These are phyloP conservation scores for Baorangia bicolor DNA, from an alignment of 768 basidiomycete species.

Conservation along the genomic window DNA sequence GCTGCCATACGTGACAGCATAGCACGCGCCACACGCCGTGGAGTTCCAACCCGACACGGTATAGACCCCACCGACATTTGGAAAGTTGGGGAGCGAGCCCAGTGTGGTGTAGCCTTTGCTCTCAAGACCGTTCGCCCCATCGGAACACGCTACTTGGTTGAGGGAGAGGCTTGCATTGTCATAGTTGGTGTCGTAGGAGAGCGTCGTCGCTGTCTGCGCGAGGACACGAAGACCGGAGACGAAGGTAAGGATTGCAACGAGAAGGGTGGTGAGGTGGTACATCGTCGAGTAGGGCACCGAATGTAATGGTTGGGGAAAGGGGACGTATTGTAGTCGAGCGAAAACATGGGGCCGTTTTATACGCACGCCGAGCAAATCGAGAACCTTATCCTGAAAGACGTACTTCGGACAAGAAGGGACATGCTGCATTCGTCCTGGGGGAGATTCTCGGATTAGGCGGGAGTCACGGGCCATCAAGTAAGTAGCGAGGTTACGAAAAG, in stretches of 20 bases:
- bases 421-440: neutral
- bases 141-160: slow-evolving; percentile 36
- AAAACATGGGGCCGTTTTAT: slow-evolving; percentile 18
- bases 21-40: slow-evolving; percentile 31
- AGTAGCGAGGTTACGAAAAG: neutral
- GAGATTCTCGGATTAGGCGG: neutral
- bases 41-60: slow-evolving; percentile 26
- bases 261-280: slow-evolving; percentile 21
- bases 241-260: slow-evolving; percentile 14
- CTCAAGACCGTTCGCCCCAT: slow-evolving; percentile 38
- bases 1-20: slow-evolving; percentile 25
- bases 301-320: neutral
- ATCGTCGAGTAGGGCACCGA: slow-evolving; percentile 17
- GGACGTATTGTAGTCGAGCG: neutral
- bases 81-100: slow-evolving; percentile 38
- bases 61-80: slow-evolving; percentile 34
- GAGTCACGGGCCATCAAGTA: neutral
- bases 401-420: neutral
- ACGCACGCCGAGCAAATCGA: neutral
- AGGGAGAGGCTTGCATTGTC: slow-evolving; percentile 32
- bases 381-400: neutral
- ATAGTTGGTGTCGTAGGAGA: slow-evolving; percentile 40
- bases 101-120: slow-evolving; percentile 36
- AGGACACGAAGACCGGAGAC: slow-evolving; percentile 16
- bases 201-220: slow-evolving; percentile 25